phyloP scores from a whole-genome alignment of 2,329 filamentous ascomycete species.

The Lachnellula subtilissima region DNA sequence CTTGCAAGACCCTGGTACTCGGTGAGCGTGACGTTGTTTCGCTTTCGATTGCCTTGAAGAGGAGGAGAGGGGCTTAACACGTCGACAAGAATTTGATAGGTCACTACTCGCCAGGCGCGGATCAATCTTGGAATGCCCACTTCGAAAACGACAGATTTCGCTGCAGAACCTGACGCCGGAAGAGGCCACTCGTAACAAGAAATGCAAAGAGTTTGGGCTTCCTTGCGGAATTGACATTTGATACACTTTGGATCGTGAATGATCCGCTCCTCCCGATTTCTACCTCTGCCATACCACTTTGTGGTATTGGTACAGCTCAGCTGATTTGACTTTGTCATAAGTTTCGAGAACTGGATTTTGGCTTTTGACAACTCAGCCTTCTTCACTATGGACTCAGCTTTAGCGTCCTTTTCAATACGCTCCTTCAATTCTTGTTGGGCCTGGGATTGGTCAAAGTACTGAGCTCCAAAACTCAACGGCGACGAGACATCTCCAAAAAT shows the following conservation, averaged over 20 bases:
- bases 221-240: constrained; percentile 32
- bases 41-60: background rate
- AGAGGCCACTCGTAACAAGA: constrained; percentile 53
- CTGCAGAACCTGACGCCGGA: constrained; percentile 29
- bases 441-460: constrained; percentile 42
- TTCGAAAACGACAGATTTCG: constrained; percentile 50
- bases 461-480: constrained; percentile 40
- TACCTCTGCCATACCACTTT: background rate
- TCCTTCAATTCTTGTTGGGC: constrained; percentile 34
- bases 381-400: constrained; percentile 28
- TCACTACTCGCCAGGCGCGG: constrained; percentile 45
- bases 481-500: constrained; percentile 38
- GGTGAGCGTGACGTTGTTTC: constrained; percentile 2
- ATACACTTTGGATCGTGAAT: constrained; percentile 27
- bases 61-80: constrained; percentile 31
- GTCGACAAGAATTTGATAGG: constrained; percentile 37
- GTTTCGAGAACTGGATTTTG: constrained; percentile 19
- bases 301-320: background rate
- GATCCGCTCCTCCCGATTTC: background rate
- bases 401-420: constrained; percentile 39
- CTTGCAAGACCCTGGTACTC: constrained; percentile 5
- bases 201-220: constrained; percentile 41
- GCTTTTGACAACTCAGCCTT: constrained; percentile 27
- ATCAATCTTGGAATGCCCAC: constrained; percentile 39
- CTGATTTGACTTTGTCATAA: constrained; percentile 21